Evolutionary conservation across 2,329 filamentous ascomycete species (phyloP), one percentile per base, ranked within the genome.

Genomic region (Teratosphaeria zuluensis): DNA sequence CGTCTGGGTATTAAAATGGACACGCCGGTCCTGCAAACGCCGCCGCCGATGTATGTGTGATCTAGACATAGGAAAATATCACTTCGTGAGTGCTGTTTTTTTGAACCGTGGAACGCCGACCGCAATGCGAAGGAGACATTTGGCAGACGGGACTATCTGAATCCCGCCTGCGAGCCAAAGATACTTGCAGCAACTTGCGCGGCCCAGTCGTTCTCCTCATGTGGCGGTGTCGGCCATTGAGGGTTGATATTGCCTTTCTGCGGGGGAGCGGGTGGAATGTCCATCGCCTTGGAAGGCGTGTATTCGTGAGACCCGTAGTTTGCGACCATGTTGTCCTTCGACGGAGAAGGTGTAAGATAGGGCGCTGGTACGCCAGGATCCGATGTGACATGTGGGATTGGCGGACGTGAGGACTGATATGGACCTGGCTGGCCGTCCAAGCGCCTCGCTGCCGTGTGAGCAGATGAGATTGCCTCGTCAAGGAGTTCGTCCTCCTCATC

Each of bases 401-500:
- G 74, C 53, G 77, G 75, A 55, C 75, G 77, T 55, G 77, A 75
- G 4, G 42, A 48, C 6, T 48, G 35, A 16, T 42, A 16, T 42
- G 14, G 35, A 16, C 8, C 35, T 57, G 66, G 55, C 38, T 66
- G 59, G 55, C 58, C 52, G 59, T 85, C 89, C 61, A 95, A 78
- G 9, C 84, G 85, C 70, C 84, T 87, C 69, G 89, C 88, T 7
- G 86, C 89, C 61, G 83, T 84, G 67, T 87, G 86, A 0, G 91
- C 89, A 5, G 89, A 90, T 54, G 85, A 82, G 51, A 96, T 79
- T 21, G 86, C 91, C 74, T 99, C 94, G 65, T 96, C 92, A 9
- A 97, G 80, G 9, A 99, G 81, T 75, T 99, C 94, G 60, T 99
- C 94, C 70, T 97, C 92, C 74, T 99, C 94, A 68, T 95, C 92